Evolutionary conservation across 768 basidiomycete species (phyloP).

Genomic region (Kwoniella europaea): DNA sequence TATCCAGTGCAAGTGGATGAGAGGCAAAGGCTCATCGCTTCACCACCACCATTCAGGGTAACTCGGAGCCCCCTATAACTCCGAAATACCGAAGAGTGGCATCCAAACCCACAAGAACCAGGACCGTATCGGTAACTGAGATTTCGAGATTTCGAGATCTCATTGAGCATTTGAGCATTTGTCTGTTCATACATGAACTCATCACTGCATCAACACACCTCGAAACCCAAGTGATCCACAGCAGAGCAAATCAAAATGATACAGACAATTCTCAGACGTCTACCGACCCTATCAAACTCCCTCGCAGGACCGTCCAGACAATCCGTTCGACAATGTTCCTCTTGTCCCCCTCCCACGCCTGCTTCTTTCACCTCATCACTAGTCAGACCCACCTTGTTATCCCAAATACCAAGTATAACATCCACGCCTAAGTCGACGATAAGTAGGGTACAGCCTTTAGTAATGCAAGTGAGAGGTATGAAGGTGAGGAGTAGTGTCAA

Average conservation of each 20-base stretch:
- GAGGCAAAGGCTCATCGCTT: no score
- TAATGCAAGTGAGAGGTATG: conserved; percentile 67
- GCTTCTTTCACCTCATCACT: conserved; percentile 2
- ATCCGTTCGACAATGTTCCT: conserved; percentile 19
- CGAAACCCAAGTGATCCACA: neutral
- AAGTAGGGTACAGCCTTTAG: neutral
- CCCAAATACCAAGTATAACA: conserved; percentile 7
- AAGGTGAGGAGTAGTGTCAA: conserved; percentile 96
- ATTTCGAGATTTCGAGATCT: neutral
- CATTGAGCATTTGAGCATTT: no score
- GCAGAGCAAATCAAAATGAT: conserved; percentile 14
- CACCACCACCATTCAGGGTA: conserved; percentile 3
- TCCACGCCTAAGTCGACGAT: neutral
- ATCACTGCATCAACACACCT: neutral
- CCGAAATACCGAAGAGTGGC: conserved; percentile 19
- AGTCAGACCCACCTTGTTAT: conserved; percentile 4
- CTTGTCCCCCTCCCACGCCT: conserved; percentile 18
- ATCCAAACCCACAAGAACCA: neutral
- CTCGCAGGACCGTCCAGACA: conserved; percentile 24
- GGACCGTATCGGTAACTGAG: neutral
- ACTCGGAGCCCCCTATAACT: neutral
- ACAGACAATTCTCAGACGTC: conserved; percentile 16
- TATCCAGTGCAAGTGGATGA: neutral
- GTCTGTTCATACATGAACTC: no score
- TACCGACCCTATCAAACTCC: conserved; percentile 5